phyloP scores from a whole-genome alignment of 768 basidiomycete genomes.

The Rickenella mellea region DNA sequence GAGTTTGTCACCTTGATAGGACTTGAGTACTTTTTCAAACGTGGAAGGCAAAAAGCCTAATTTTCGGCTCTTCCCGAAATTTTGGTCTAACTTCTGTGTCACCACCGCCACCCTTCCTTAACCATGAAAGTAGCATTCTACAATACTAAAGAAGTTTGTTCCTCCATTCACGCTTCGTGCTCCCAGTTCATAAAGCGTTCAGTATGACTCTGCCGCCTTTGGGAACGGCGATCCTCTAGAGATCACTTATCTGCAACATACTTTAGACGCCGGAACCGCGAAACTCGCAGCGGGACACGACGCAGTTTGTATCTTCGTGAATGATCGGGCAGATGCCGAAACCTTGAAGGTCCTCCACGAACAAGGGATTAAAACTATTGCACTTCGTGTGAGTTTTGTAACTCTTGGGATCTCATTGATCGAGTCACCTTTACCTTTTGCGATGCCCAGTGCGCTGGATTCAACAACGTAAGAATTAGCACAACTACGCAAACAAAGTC shows the following conservation, averaged over 20 bases:
- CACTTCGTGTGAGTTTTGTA: conserved; percentile 2
- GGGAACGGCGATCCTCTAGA: conserved; percentile 4
- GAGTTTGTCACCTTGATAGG: no score
- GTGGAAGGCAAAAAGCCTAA: background rate
- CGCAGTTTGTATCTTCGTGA: conserved; percentile 12
- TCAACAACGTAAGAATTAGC: background rate
- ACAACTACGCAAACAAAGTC: background rate
- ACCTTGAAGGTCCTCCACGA: conserved; percentile 6
- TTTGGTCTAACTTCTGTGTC: background rate
- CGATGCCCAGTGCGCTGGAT: background rate
- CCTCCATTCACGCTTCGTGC: no score
- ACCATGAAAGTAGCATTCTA: conserved; percentile 10
- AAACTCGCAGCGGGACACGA: conserved; percentile 7
- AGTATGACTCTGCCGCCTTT: conserved; percentile 11
- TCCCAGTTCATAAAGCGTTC: background rate
- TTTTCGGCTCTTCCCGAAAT: background rate
- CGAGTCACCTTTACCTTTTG: background rate
- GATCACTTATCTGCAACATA: conserved; percentile 6
- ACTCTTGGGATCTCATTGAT: background rate
- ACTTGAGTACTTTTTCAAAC: no score
- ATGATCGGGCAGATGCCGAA: conserved; percentile 8
- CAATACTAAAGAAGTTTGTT: conserved; percentile 10
- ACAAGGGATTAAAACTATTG: conserved; percentile 8
- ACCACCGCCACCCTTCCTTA: background rate
- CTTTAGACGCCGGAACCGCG: conserved; percentile 3